Conservation (phyloP, 2,329 filamentous ascomycete genomes). For the Periglandula ipomoeae region DNA sequence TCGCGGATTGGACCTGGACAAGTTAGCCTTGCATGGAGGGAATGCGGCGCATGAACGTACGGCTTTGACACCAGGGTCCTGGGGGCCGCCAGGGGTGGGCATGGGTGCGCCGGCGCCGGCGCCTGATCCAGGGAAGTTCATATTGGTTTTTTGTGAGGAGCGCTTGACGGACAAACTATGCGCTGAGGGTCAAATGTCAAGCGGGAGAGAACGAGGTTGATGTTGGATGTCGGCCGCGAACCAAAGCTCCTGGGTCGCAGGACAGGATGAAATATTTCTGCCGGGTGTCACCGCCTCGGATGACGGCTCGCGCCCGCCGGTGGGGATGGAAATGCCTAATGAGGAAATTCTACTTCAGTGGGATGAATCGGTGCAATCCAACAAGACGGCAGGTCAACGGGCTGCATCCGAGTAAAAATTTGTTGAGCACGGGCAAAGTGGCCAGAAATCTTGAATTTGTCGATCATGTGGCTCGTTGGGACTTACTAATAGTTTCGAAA, state of each 20-base stretch:
- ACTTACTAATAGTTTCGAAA: too few species aligned
- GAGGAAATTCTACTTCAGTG: not conserved
- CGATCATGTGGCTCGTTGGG: too few species aligned
- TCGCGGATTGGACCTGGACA: constrained; percentile 64
- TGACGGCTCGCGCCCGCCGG: not conserved
- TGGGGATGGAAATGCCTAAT: too few species aligned
- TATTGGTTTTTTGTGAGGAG: constrained; percentile 10
- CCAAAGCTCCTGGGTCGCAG: constrained; percentile 5
- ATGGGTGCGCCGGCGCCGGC: constrained; percentile 14
- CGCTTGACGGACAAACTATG: not conserved
- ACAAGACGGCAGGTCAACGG: too few species aligned
- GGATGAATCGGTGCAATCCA: too few species aligned
- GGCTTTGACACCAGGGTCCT: constrained; percentile 44
- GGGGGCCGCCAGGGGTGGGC: constrained; percentile 23
- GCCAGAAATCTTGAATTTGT: too few species aligned
- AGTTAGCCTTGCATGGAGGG: not conserved
- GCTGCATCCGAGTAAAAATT: too few species aligned
- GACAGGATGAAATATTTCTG: constrained; percentile 29
- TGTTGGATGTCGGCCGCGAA: not conserved
- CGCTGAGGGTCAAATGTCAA: not conserved
- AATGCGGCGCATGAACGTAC: constrained; percentile 21
- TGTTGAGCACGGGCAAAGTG: too few species aligned
- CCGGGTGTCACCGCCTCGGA: constrained; percentile 26
- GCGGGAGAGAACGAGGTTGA: not conserved
- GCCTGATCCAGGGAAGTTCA: constrained; percentile 30